phyloP scores from a whole-genome alignment of 1,139 yeast species.

The Neolecta irregularis region DNA sequence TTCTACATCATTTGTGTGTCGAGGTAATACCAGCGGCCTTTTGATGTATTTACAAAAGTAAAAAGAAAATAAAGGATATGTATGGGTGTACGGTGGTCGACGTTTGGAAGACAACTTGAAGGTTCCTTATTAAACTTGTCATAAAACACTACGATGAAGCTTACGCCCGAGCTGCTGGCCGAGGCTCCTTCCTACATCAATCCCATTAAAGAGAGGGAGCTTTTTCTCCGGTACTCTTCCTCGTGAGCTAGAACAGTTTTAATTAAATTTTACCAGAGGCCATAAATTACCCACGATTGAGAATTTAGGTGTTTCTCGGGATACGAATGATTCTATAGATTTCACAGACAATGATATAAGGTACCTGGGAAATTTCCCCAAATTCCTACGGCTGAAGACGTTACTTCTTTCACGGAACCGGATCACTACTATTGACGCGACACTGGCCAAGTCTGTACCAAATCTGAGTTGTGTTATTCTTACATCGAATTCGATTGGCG shows the following conservation, averaged over 20 bases:
- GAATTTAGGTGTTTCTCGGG: conserved; percentile 30
- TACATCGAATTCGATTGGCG: conserved; percentile 35
- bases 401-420: conserved; percentile 47
- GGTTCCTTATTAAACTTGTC: neutral
- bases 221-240: conserved; percentile 25
- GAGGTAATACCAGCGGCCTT: no score
- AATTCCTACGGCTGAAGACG: conserved; percentile 31
- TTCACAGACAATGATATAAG: conserved; percentile 50
- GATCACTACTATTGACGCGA: conserved; percentile 29
- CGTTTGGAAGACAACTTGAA: neutral
- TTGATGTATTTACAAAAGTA: no score
- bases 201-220: conserved; percentile 31
- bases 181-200: conserved; percentile 39
- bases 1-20: no score
- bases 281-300: conserved; percentile 29
- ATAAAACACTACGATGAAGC: conserved; percentile 29
- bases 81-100: neutral
- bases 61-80: neutral
- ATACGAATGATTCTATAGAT: conserved; percentile 42
- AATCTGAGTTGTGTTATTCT: conserved; percentile 37
- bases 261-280: conserved; percentile 16
- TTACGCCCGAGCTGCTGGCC: conserved; percentile 34
- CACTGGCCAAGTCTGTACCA: conserved; percentile 28
- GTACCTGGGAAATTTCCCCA: conserved; percentile 39
- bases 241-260: neutral